Conservation (phyloP, 768 basidiomycete genomes). For the Xerocomus potaroensis region DNA sequence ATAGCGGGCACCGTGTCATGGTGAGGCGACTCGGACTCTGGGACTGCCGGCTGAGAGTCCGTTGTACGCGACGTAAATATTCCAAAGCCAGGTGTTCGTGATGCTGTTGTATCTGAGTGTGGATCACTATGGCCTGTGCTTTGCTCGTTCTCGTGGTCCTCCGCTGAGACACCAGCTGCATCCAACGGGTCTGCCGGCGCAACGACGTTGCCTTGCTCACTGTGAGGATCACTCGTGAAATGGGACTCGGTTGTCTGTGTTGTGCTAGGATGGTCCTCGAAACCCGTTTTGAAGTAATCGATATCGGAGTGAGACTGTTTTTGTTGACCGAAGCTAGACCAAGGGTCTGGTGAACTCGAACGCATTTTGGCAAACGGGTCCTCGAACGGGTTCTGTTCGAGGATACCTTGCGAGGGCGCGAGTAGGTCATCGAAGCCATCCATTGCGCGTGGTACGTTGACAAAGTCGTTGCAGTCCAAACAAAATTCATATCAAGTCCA, state of each 20-base stretch:
- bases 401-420: constrained; percentile 49
- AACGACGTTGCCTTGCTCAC: constrained; percentile 16
- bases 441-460: constrained; percentile 38
- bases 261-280: constrained; percentile 24
- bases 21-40: constrained; percentile 13
- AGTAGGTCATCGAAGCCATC: constrained; percentile 78
- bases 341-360: constrained; percentile 71
- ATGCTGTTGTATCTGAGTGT: constrained; percentile 9
- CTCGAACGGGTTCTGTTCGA: constrained; percentile 76
- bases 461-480: too few species aligned
- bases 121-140: constrained; percentile 10
- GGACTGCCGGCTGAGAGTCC: constrained; percentile 13
- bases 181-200: constrained; percentile 39
- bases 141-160: constrained; percentile 31
- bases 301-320: constrained; percentile 20
- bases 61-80: constrained; percentile 26
- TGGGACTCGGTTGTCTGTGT: constrained; percentile 33
- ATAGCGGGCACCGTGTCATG: constrained; percentile 31
- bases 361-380: constrained; percentile 63
- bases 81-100: constrained; percentile 48
- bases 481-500: too few species aligned
- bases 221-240: constrained; percentile 32
- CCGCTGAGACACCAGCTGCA: constrained; percentile 31
- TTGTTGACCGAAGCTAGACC: constrained; percentile 55
- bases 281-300: constrained; percentile 28